A percentile compares a stretch with the other conserved stretches of the same genome.
Evolutionary conservation across 2,329 filamentous ascomycete species (phyloP).

Genomic region (Cladobotryum protrusum): DNA sequence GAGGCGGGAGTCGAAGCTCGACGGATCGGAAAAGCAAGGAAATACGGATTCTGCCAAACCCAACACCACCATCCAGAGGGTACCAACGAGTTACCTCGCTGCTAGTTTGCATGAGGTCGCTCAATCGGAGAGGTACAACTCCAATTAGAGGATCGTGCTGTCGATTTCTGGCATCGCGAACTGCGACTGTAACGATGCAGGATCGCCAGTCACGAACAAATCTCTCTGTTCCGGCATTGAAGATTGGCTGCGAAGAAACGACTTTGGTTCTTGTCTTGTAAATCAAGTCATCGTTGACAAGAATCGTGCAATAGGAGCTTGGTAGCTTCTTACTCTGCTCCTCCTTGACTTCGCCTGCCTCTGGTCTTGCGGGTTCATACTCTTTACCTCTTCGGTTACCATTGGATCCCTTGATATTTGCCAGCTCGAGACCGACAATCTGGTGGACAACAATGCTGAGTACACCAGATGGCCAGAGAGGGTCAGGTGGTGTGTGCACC

Average conservation of each 20-base stretch:
- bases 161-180: slow-evolving; percentile 80
- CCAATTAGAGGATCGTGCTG: slow-evolving; percentile 94
- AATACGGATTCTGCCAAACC: slow-evolving; percentile 83
- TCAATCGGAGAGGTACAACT: slow-evolving; percentile 80
- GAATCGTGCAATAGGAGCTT: slow-evolving; percentile 88
- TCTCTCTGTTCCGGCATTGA: slow-evolving; percentile 90
- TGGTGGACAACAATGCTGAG: slow-evolving; percentile 85
- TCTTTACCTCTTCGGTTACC: slow-evolving; percentile 79
- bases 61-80: slow-evolving; percentile 89
- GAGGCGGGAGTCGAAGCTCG: slow-evolving; percentile 76
- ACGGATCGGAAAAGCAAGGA: slow-evolving; percentile 86
- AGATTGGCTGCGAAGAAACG: slow-evolving; percentile 89
- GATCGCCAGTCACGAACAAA: slow-evolving; percentile 94
- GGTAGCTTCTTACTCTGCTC: slow-evolving; percentile 76
- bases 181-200: slow-evolving; percentile 76
- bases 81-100: slow-evolving; percentile 91
- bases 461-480: slow-evolving; percentile 90
- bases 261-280: slow-evolving; percentile 96
- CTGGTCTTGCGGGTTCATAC: slow-evolving; percentile 77
- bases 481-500: slow-evolving; percentile 84
- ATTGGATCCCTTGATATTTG: slow-evolving; percentile 78
- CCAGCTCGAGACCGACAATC: slow-evolving; percentile 90
- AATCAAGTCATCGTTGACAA: slow-evolving; percentile 80
- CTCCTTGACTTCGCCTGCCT: slow-evolving; percentile 78
- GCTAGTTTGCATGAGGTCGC: slow-evolving; percentile 79